Evolutionary conservation across 768 basidiomycete species (phyloP).

Genomic region (Suillus americanus): DNA sequence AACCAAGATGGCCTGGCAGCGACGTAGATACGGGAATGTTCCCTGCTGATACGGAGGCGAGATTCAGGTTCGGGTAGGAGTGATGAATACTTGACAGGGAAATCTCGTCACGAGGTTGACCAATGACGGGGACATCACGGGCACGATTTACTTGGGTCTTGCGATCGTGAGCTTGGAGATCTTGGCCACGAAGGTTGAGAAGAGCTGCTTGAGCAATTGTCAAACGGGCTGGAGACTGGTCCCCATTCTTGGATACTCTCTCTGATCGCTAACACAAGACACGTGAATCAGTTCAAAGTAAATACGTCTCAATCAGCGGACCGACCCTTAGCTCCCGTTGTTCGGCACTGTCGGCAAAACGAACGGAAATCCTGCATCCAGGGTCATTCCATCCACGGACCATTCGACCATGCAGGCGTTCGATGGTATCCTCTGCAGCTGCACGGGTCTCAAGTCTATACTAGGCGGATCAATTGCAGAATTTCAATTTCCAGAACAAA

Average conservation of each 20-base stretch:
- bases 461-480: neutral
- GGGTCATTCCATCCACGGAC: conserved; percentile 78
- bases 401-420: conserved; percentile 76
- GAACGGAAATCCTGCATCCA: conserved; percentile 74
- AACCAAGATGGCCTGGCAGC: conserved; percentile 20
- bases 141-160: conserved; percentile 12
- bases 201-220: conserved; percentile 80
- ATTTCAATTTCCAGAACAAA: neutral
- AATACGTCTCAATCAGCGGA: conserved; percentile 14
- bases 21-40: conserved; percentile 19
- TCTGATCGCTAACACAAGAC: conserved; percentile 53
- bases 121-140: conserved; percentile 11
- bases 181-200: conserved; percentile 72
- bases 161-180: conserved; percentile 31
- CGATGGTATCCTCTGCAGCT: conserved; percentile 77
- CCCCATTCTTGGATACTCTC: conserved; percentile 58
- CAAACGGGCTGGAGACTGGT: conserved; percentile 59
- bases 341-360: conserved; percentile 77
- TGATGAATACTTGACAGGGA: conserved; percentile 6
- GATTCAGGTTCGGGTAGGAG: conserved; percentile 1
- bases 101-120: conserved; percentile 2
- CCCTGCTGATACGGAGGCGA: conserved; percentile 2
- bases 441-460: conserved; percentile 65
- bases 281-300: conserved; percentile 3
- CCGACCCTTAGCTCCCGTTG: conserved; percentile 74